Base-by-base conservation (phyloP, 75 land plant genomes). In the Cunninghamia lanceolata region DNA sequence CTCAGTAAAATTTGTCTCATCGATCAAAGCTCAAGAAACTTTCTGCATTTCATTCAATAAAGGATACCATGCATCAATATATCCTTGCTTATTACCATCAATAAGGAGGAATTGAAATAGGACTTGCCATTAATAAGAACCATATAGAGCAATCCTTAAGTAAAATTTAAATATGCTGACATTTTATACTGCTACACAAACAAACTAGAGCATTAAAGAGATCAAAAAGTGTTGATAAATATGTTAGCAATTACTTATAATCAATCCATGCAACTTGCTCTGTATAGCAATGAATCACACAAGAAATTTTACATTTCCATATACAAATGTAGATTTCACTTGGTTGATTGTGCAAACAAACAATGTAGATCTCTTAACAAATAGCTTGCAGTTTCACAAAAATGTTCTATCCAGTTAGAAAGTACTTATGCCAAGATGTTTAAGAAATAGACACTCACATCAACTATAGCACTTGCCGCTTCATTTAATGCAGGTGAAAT, bases 401-500 rank as follows among this genome's bases (percentile, higher is more conserved):
- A 40, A 47, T 47, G 50, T 47, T 47, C 10, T 47, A 47, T 47
- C 10, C 13, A 47, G 10, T 9, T 47, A 47, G 50, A 47, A 47
- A 47, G 50, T 47, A 47, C 50, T 47, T 47, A 9, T 47, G 50
- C 50, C 50, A 9, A 47, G 50, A 47, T 47, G 9, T 47, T 47
- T 47, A 47, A 47, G 50, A 47, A 8, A 47, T 47, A 10, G 50
- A 47, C 50, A 47, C 50, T 47, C 50, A 47, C 92, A 91, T 91
- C 92, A 78, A 91, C 86, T 83, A 91, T 89, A 28, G 91, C 91
- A 71, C 92, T 91, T 30, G 91, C 92, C 16, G 89, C 92, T 63
- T 89, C 92, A 16, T 71, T 91, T 76, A 91, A 47, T 42, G 84
- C 86, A 30, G 85, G 85, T 25, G 92, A 89, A 30, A 91, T 87